A percentile compares a stretch with the other conserved stretches of the same genome.
phyloP scores from a whole-genome alignment of 2,329 filamentous ascomycete genomes.

The Thermothelomyces thermophilus region DNA sequence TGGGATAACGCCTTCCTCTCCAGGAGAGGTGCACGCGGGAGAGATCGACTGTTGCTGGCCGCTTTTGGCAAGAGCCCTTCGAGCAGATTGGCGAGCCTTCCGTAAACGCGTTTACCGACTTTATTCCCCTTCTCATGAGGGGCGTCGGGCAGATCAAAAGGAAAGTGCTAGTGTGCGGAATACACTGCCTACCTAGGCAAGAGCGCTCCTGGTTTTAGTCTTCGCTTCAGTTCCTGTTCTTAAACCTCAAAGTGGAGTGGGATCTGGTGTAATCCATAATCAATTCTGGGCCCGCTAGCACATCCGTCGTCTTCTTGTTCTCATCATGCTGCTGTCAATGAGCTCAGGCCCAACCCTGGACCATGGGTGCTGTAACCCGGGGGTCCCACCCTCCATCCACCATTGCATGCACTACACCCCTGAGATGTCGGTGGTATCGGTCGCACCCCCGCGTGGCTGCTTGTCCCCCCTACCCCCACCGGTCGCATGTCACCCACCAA shows the following conservation, averaged over 20 bases:
- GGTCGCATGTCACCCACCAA: constrained; percentile 8
- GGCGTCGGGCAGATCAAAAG: no score
- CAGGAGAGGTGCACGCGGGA: background rate
- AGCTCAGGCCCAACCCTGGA: background rate
- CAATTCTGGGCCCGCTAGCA: background rate
- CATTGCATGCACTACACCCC: no score
- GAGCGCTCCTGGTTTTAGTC: no score
- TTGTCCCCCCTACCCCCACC: background rate
- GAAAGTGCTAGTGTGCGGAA: no score
- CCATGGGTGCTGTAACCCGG: background rate
- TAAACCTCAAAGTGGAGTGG: no score
- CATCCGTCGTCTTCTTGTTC: background rate
- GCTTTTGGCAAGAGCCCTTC: background rate
- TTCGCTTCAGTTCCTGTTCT: no score
- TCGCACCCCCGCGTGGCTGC: constrained; percentile 14
- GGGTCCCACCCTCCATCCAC: background rate
- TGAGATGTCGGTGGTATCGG: constrained; percentile 3
- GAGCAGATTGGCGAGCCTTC: no score
- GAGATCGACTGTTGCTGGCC: constrained; percentile 2
- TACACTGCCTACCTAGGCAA: no score
- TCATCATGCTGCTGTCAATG: background rate
- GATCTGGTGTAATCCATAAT: no score
- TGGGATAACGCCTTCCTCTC: background rate
- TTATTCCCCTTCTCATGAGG: no score
- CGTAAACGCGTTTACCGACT: no score